Conservation (phyloP, 371 early-diverging fungal genomes). For the Actinomortierella ambigua region DNA sequence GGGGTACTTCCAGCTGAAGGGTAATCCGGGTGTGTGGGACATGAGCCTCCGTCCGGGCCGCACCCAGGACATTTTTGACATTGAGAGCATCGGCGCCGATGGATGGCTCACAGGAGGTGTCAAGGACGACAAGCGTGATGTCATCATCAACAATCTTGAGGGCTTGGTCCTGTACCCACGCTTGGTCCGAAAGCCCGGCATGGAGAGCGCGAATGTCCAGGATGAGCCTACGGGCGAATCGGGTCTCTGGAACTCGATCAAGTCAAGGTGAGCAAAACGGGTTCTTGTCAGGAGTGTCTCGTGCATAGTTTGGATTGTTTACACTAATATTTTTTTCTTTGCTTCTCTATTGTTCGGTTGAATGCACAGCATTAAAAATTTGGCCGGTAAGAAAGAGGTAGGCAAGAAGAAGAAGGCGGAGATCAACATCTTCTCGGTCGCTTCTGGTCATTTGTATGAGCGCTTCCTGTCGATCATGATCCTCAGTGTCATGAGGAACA, state of each 20-base stretch:
- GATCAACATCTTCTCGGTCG: conserved; percentile 96
- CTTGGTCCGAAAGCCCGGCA: conserved; percentile 80
- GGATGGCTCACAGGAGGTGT: conserved; percentile 57
- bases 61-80: conserved; percentile 75
- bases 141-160: conserved; percentile 77
- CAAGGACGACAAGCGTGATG: conserved; percentile 47
- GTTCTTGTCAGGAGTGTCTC: no score
- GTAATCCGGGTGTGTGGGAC: conserved; percentile 88
- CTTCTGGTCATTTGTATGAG: conserved; percentile 96
- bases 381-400: conserved; percentile 11
- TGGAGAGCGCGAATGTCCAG: conserved; percentile 77
- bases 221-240: conserved; percentile 43
- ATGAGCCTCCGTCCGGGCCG: conserved; percentile 83
- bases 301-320: no score
- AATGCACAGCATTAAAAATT: conserved; percentile 33
- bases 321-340: no score
- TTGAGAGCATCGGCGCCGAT: conserved; percentile 68
- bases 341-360: no score
- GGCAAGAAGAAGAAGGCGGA: conserved; percentile 53
- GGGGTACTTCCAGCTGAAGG: conserved; percentile 94
- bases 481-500: conserved; percentile 86
- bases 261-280: conserved; percentile 54
- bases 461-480: conserved; percentile 97
- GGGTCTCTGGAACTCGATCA: conserved; percentile 60
- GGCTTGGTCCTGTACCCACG: conserved; percentile 82